Percentiles rank a stretch among this genome's conserved stretches.
Evolutionary conservation across 2,329 filamentous ascomycete species (phyloP).

Genomic region (Lachnellula cervina): DNA sequence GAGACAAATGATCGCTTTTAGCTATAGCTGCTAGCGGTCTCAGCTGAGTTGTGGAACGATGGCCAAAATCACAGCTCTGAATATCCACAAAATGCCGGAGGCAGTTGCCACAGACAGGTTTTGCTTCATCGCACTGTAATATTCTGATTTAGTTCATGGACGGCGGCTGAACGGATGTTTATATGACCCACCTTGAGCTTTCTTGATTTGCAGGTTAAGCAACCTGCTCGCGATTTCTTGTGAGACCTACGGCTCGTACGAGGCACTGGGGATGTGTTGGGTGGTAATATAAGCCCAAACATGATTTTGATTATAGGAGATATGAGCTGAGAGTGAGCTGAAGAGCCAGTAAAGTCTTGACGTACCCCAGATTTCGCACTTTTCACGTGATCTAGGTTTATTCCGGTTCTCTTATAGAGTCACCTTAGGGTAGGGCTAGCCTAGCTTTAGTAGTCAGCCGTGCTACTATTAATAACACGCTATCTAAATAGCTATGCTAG

Average conservation of each 20-base stretch:
- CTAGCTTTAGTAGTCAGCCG: too few relatives aligned
- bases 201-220: conserved; percentile 16
- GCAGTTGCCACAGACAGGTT: conserved; percentile 12
- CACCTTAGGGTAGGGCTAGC: too few relatives aligned
- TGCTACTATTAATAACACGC: too few relatives aligned
- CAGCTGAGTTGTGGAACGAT: neutral
- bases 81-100: conserved; percentile 2
- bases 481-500: too few relatives aligned
- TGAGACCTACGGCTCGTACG: conserved; percentile 11
- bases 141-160: neutral
- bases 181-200: conserved; percentile 17
- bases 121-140: conserved; percentile 12
- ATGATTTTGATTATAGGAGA: neutral
- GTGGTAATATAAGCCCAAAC: conserved; percentile 10
- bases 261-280: neutral
- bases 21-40: neutral
- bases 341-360: neutral
- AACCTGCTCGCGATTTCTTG: conserved; percentile 19
- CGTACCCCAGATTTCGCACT: neutral
- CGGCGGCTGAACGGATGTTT: neutral
- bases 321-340: neutral
- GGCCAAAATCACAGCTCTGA: conserved; percentile 6
- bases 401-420: too few relatives aligned
- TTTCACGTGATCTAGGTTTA: neutral
- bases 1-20: neutral